Evolutionary conservation across 768 basidiomycete genomes (phyloP), one percentile per base, ranked within the genome.

Genomic region (Hortiboletus campestris): DNA sequence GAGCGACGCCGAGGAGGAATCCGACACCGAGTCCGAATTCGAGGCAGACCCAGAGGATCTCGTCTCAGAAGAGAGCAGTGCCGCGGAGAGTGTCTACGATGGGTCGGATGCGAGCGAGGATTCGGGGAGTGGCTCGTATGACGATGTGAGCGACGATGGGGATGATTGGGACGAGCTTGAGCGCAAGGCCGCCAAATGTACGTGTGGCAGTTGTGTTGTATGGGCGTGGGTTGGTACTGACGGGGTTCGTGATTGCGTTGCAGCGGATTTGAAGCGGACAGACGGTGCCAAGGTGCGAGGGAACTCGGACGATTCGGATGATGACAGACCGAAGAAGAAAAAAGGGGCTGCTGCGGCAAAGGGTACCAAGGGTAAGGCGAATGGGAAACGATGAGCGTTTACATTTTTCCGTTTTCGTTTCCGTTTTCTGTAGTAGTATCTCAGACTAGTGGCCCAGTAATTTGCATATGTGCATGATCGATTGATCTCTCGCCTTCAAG

Each of bases 121-220:
- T 45, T 84, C 84, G 46, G 89, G 78, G 35, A 84, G 81, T 61
- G 89, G 71, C 17, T 91, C 88, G 48, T 91, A 73, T 41, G 80
- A 74, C 7, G 78, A 76, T 14, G 83, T 79, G 28, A 88, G 87
- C 55, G 85, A 88, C 49, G 85, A 86, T 52, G 86, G 94, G 11
- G 92, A 95, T 51, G 94, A 96, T 64, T 99, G 96, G 96, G 95
- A 97, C 65, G 93, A 94, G 71, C 77, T 97, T 35, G 95, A 97
- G 73, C 78, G 84, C 43, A 95, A 94, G 70, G 94, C 94, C 8
- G 91, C 91, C 9, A 89, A 89, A 79, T 89, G 86, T 91, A 66
- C 63, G 78, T 55, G 40, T 35, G 19, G 1, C 19, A 0, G 50
- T 10, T n/a, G 5, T n/a, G 25, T 42, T 6, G 49, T 20, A 9